Conservation (phyloP, 1,284 basidiomycete species). For the Schizophyllum amplum region DNA sequence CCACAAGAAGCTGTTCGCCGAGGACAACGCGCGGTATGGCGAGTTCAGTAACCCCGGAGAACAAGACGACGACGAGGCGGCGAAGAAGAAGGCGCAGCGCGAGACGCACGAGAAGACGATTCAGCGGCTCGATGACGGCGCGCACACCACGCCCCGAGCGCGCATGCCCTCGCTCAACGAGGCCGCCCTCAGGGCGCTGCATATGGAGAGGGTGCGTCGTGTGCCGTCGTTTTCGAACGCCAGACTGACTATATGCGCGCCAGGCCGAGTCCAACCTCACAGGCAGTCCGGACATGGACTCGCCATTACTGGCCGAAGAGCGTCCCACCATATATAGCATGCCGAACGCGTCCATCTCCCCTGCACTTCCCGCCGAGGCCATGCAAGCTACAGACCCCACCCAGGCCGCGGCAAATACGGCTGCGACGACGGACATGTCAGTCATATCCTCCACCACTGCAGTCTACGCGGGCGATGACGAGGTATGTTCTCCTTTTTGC, state of each 20-base stretch:
- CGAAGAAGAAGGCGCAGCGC: not conserved
- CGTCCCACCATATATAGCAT: not conserved
- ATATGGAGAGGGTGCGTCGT: not conserved
- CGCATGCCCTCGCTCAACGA: not conserved
- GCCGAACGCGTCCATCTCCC: not conserved
- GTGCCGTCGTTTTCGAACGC: not conserved
- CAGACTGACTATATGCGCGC: not conserved
- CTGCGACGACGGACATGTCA: not conserved
- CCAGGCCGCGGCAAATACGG: not conserved
- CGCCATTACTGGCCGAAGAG: not conserved
- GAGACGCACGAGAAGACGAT: not conserved
- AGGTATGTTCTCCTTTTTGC: not conserved
- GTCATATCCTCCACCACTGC: not conserved
- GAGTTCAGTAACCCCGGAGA: no score
- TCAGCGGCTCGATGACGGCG: not conserved
- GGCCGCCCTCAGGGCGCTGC: not conserved
- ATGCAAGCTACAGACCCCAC: not conserved
- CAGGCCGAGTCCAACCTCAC: not conserved
- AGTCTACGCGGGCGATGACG: not conserved
- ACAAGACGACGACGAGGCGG: not conserved
- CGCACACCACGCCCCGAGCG: not conserved
- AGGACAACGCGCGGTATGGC: no score
- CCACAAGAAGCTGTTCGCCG: not conserved
- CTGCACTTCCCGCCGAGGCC: not conserved
- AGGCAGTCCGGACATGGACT: not conserved